Conservation (phyloP, 2,329 filamentous ascomycete genomes). For the Diaporthe citri region DNA sequence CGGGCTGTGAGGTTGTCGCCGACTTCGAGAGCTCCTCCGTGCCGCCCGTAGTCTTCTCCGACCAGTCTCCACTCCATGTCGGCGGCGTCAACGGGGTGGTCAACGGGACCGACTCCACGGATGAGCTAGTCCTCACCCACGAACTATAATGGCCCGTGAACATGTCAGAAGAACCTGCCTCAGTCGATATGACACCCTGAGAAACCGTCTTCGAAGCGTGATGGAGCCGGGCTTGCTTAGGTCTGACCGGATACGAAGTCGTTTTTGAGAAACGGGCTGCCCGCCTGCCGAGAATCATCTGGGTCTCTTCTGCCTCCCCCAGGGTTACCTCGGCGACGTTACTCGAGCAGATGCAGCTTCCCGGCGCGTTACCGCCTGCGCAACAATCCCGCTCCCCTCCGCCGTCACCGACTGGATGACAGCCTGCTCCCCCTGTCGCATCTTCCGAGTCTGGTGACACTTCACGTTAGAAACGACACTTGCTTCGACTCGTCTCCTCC, state of each 20-base stretch:
- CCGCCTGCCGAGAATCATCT: constrained; percentile 42
- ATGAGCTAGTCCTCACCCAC: not conserved
- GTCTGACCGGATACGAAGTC: constrained; percentile 4
- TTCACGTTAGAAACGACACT: not conserved
- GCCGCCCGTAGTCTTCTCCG: not conserved
- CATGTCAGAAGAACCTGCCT: not conserved
- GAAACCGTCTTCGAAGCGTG: not conserved
- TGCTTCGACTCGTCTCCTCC: no score
- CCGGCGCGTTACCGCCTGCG: constrained; percentile 42
- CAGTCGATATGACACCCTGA: not conserved
- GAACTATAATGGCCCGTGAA: not conserved
- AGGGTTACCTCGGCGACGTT: constrained; percentile 37
- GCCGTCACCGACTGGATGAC: constrained; percentile 42
- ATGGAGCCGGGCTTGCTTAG: not conserved
- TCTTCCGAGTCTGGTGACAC: constrained; percentile 19
- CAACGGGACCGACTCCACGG: not conserved
- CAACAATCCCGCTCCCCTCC: constrained; percentile 44
- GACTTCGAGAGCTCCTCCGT: not conserved
- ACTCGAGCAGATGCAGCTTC: constrained; percentile 43
- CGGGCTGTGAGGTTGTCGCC: not conserved
- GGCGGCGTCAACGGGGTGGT: not conserved
- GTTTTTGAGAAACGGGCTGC: constrained; percentile 37
- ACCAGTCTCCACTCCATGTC: not conserved
- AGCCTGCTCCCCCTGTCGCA: not conserved
- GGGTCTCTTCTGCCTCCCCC: constrained; percentile 35